Base-by-base conservation (phyloP, 257 asterid genomes). In the Nicotiana attenuata region DNA sequence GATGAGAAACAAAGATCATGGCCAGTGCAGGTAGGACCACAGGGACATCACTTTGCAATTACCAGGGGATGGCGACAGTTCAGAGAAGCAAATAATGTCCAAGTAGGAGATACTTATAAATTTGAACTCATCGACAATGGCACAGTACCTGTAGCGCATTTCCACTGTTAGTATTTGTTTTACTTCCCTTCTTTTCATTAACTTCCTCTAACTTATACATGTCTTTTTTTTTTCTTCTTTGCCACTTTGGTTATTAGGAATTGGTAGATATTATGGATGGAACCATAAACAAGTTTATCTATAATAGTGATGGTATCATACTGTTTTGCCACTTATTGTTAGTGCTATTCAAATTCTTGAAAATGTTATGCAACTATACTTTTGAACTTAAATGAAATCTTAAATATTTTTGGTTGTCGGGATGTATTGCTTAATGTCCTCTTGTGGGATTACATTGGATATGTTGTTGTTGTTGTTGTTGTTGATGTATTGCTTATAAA, bases 101-200 rank as follows among this genome's bases (percentile, higher is more conserved):
- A 81, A 61, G 19, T 50, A 6, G 80, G 84, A 35, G 73, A 71
- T 56, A 20, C 80, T 16, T 82, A 45, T 59, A 41, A 63, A 77
- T 28, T 82, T 61, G 85, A 82, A 71, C 85, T 82, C 19, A 55
- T 82, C 52, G 56, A 82, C 29, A 82, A 82, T 71, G 81, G 67
- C 38, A 28, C 67, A 3, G 19, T 16, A 11, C 85, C 85, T 6
- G 4, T 82, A 8, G n/a, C 29, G 2, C 2, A 38, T 53, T 67
- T 71, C 19, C 24, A 61, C 41, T 29, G 59, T 59, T 15, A 16
- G 67, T 57, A 15, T 22, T 10, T 33, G n/a, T 3, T 26, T 28
- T 65, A 7, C 5, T 50, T 7, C 52, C 22, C 17, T 20, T 29
- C 77, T 7, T 38, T 26, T 41, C 57, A 11, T 68, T 41, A 5